These are phyloP conservation scores for Amylostereum areolatum DNA, from an alignment of 1,284 basidiomycete genomes.

Conservation along the genomic window DNA sequence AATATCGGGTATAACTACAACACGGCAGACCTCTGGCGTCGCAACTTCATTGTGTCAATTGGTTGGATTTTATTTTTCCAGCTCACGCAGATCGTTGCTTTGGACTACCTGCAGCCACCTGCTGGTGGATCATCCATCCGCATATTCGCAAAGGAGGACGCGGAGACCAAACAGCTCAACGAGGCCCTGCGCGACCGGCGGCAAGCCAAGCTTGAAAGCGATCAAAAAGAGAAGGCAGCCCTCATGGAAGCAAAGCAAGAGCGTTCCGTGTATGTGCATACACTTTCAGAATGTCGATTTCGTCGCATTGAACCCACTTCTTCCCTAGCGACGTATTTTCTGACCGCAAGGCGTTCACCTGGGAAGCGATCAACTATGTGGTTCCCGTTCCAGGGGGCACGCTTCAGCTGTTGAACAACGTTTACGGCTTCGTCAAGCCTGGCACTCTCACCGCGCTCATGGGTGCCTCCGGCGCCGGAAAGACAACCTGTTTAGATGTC, in stretches of 20 bases:
- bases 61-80: slow-evolving; percentile 69
- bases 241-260: slow-evolving; percentile 21
- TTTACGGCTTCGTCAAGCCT: slow-evolving; percentile 88
- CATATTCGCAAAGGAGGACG: slow-evolving; percentile 65
- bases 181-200: slow-evolving; percentile 51
- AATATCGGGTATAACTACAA: slow-evolving; percentile 45
- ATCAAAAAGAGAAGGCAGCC: slow-evolving; percentile 24
- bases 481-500: slow-evolving; percentile 84
- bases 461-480: slow-evolving; percentile 78
- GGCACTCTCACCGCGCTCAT: slow-evolving; percentile 75
- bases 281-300: slow-evolving; percentile 4
- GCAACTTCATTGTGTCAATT: slow-evolving; percentile 49
- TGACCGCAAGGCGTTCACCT: slow-evolving; percentile 57
- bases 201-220: slow-evolving; percentile 21
- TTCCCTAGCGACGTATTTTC: slow-evolving; percentile 5
- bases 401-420: slow-evolving; percentile 72
- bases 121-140: slow-evolving; percentile 40
- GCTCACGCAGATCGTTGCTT: slow-evolving; percentile 48
- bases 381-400: slow-evolving; percentile 70
- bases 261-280: slow-evolving; percentile 16
- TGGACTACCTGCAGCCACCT: slow-evolving; percentile 61
- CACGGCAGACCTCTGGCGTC: slow-evolving; percentile 52
- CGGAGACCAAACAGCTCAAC: slow-evolving; percentile 64
- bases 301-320: background rate
- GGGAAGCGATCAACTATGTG: slow-evolving; percentile 67